A percentile compares a stretch with the other conserved stretches of the same genome.
Conservation (phyloP, 23 red algal genomes). For the Agarophyton chilense region DNA sequence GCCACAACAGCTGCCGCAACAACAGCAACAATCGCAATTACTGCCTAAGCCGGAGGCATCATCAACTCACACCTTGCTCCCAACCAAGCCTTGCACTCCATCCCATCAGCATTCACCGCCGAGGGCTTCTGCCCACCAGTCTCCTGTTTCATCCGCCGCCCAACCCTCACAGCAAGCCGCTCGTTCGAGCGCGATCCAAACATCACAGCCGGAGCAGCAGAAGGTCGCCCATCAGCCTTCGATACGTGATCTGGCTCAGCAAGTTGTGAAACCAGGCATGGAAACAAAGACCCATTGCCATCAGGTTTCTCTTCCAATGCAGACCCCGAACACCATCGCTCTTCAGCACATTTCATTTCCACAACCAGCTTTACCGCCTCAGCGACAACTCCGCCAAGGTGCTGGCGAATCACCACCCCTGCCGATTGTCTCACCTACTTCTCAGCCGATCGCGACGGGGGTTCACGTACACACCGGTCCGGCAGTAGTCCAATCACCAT, state of each 20-base stretch:
- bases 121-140: neutral
- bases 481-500: neutral
- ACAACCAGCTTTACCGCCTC: neutral
- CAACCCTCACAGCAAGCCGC: neutral
- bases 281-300: no score
- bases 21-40: no score
- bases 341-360: neutral
- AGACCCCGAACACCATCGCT: neutral
- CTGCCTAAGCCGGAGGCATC: no score
- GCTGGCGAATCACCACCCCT: no score
- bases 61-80: neutral
- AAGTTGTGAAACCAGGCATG: neutral
- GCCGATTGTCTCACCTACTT: no score
- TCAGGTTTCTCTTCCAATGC: neutral
- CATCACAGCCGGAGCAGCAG: neutral
- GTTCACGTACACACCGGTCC: no score
- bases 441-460: no score
- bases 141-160: neutral
- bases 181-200: neutral
- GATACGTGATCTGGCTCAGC: neutral
- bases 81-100: neutral
- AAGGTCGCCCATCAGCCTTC: neutral
- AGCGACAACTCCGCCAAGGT: neutral
- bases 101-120: neutral
- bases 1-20: neutral